Conservation (phyloP, 257 asterid species). For the Linaria vulgaris region DNA sequence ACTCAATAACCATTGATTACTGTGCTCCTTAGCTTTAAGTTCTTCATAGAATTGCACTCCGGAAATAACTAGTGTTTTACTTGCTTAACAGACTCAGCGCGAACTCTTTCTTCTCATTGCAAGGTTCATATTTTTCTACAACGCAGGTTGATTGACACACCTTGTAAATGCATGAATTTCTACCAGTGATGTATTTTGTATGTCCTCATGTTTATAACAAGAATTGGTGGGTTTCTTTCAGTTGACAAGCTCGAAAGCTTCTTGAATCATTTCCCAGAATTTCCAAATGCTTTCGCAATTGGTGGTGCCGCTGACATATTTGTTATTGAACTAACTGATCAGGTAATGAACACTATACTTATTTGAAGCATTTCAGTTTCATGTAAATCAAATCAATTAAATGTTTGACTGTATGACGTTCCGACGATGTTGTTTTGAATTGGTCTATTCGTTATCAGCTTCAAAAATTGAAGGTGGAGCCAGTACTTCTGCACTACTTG, state of each 20-base stretch:
- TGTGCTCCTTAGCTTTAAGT: constrained; percentile 7
- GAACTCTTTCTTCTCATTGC: constrained; percentile 83
- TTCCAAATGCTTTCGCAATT: constrained; percentile 82
- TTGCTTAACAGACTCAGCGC: constrained; percentile 65
- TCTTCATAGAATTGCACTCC: constrained; percentile 2
- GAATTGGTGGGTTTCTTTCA: constrained; percentile 35
- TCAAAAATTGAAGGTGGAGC: constrained; percentile 95
- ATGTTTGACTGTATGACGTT: background rate
- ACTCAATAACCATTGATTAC: constrained; percentile 4
- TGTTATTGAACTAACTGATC: constrained; percentile 87
- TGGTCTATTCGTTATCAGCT: constrained; percentile 46
- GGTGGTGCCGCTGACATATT: constrained; percentile 79
- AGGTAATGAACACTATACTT: constrained; percentile 41
- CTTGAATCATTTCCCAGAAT: constrained; percentile 77
- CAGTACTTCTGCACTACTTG: constrained; percentile 90
- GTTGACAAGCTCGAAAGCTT: constrained; percentile 74
- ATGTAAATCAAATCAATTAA: background rate
- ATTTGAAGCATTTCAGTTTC: background rate
- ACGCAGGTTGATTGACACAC: constrained; percentile 53
- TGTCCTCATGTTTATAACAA: constrained; percentile 18
- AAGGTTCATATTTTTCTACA: constrained; percentile 71
- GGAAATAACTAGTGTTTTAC: constrained; percentile 20
- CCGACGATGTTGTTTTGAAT: background rate
- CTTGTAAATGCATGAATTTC: background rate
- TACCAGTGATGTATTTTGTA: background rate